Percentiles rank a stretch among this genome's conserved stretches.
Conservation (phyloP, 306 rosid species). For the Parietaria judaica region DNA sequence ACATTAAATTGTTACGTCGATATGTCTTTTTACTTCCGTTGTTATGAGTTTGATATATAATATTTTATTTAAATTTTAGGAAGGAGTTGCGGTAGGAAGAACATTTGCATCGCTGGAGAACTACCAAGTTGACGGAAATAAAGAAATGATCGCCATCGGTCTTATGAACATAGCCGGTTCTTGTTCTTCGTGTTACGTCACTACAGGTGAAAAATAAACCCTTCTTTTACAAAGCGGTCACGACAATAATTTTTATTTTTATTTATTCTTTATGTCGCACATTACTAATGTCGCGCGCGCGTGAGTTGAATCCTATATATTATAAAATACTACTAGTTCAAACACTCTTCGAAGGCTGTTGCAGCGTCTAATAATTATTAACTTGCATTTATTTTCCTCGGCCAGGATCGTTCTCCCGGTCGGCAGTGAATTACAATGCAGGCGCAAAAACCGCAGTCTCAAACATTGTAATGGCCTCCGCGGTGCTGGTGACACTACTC, state of each 20-base stretch:
- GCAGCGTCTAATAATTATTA: too few species aligned
- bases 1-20: too few species aligned
- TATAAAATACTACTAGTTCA: too few species aligned
- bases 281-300: too few species aligned
- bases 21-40: too few species aligned
- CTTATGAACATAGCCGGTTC: conserved; percentile 79
- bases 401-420: conserved; percentile 73
- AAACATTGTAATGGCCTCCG: conserved; percentile 64
- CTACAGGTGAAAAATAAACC: conserved; percentile 47
- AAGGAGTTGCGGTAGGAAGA: conserved; percentile 85
- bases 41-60: too few species aligned
- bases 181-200: conserved; percentile 79
- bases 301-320: too few species aligned
- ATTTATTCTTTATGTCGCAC: too few species aligned
- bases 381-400: too few species aligned
- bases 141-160: conserved; percentile 77
- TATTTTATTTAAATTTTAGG: conserved; percentile 28
- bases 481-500: conserved; percentile 55
- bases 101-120: conserved; percentile 72
- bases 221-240: too few species aligned
- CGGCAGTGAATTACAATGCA: conserved; percentile 71
- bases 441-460: conserved; percentile 65
- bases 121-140: conserved; percentile 77
- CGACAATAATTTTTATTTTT: too few species aligned
- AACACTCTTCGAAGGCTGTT: too few species aligned